A percentile compares a stretch with the other conserved stretches of the same genome.
phyloP scores from a whole-genome alignment of 257 asterid species.

The Capsicum chinense region DNA sequence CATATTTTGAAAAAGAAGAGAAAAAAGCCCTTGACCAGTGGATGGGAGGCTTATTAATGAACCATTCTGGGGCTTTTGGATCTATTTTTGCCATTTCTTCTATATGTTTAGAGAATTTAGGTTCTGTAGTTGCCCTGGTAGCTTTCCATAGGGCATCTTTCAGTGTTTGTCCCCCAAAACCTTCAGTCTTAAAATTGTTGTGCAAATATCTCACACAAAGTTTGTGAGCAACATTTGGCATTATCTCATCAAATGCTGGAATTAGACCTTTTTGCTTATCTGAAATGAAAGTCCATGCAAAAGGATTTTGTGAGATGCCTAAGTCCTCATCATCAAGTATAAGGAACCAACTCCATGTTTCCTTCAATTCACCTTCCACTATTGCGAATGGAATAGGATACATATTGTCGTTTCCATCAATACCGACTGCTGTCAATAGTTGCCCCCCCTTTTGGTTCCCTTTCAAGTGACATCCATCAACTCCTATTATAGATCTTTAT shows the following conservation, averaged over 20 bases:
- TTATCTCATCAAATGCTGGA: no score
- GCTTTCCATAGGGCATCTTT: no score
- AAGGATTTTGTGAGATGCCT: background rate
- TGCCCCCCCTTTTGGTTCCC: background rate
- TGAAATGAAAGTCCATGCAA: background rate
- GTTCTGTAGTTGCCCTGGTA: no score
- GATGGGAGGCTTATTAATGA: no score
- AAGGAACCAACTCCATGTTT: background rate
- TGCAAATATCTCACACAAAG: no score
- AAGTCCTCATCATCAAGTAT: no score
- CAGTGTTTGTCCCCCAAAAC: no score
- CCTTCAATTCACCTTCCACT: background rate
- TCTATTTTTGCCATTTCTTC: background rate
- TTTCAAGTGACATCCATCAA: background rate
- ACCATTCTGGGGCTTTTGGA: background rate
- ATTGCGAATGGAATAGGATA: background rate
- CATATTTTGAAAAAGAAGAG: background rate
- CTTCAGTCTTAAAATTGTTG: no score
- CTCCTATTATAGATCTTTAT: background rate
- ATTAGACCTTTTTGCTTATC: no score
- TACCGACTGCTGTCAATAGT: background rate
- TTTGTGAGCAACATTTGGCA: no score
- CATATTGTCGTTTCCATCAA: background rate
- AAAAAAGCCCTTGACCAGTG: no score
- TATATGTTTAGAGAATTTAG: background rate